A percentile compares a stretch with the other conserved stretches of the same genome.
Conservation (phyloP, 495 filamentous ascomycete genomes). For the Aspergillus affinis region DNA sequence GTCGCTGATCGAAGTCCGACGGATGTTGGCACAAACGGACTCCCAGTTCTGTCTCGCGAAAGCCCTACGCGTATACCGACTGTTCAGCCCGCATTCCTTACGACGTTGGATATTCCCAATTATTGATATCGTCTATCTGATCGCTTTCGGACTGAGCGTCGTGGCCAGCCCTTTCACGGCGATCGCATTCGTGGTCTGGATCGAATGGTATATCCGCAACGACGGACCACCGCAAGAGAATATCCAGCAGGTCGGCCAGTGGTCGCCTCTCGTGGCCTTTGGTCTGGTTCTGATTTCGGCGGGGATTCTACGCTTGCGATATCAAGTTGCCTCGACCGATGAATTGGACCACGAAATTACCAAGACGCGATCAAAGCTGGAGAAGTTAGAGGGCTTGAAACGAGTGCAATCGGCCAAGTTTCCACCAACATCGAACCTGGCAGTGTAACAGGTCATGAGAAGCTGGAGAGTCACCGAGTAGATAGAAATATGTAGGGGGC, state of each 20-base stretch:
- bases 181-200: conserved; percentile 34
- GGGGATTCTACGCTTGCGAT: conserved; percentile 27
- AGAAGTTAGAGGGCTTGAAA: conserved; percentile 14
- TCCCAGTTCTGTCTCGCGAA: not conserved
- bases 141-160: conserved; percentile 31
- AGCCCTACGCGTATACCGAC: conserved; percentile 3
- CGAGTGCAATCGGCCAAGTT: not conserved
- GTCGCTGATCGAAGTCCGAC: not conserved
- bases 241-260: conserved; percentile 36
- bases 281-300: conserved; percentile 32
- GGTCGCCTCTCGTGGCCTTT: conserved; percentile 30
- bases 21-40: not conserved
- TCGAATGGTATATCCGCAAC: conserved; percentile 33
- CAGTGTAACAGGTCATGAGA: not conserved
- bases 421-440: not conserved
- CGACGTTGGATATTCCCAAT: conserved; percentile 16
- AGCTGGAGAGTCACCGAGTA: not conserved
- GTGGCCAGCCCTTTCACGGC: conserved; percentile 35
- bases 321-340: conserved; percentile 23
- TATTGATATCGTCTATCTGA: conserved; percentile 22
- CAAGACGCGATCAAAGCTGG: conserved; percentile 16
- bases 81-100: conserved; percentile 17
- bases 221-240: conserved; percentile 33
- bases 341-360: conserved; percentile 31
- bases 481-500: not conserved